These are phyloP conservation scores for Hortaea werneckii DNA, from an alignment of 2,329 filamentous ascomycete species.

Conservation along the genomic window DNA sequence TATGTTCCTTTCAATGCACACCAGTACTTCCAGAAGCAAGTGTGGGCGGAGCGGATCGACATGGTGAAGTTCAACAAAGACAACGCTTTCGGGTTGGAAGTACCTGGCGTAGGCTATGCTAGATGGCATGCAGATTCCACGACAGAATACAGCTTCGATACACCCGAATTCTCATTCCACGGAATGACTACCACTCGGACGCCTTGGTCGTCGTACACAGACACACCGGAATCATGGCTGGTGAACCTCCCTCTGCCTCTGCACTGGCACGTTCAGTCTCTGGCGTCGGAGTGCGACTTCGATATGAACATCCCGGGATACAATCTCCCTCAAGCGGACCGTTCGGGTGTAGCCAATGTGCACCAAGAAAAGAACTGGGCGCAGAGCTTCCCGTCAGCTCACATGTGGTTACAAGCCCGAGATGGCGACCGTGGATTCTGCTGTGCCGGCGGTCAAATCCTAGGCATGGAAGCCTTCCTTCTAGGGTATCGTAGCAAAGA, in stretches of 20 bases:
- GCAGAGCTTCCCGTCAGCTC: slow-evolving; percentile 34
- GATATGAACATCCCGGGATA: slow-evolving; percentile 27
- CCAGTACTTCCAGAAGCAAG: slow-evolving; percentile 31
- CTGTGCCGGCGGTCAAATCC: slow-evolving; percentile 30
- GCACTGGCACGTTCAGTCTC: slow-evolving; percentile 43
- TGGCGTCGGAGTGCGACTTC: slow-evolving; percentile 32
- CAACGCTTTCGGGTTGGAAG: slow-evolving; percentile 31
- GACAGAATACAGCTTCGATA: slow-evolving; percentile 27
- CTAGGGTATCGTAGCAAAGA: slow-evolving; percentile 34
- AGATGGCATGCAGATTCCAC: slow-evolving; percentile 26
- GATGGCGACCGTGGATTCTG: slow-evolving; percentile 22
- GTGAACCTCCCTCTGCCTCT: slow-evolving; percentile 37
- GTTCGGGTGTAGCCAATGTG: slow-evolving; percentile 27
- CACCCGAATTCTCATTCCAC: slow-evolving; percentile 29
- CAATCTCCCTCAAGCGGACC: slow-evolving; percentile 17
- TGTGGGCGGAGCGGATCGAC: slow-evolving; percentile 34
- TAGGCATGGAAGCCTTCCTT: slow-evolving; percentile 36
- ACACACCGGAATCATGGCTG: slow-evolving; percentile 38
- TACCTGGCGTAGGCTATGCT: slow-evolving; percentile 32
- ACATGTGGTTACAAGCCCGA: slow-evolving; percentile 32
- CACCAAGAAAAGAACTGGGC: slow-evolving; percentile 46
- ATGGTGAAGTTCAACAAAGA: slow-evolving; percentile 18
- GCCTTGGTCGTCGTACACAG: slow-evolving; percentile 28
- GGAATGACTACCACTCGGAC: slow-evolving; percentile 30
- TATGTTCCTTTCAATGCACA: slow-evolving; percentile 32